Conservation (phyloP, 2,329 filamentous ascomycete genomes). For the Metarhizium anisopliae region DNA sequence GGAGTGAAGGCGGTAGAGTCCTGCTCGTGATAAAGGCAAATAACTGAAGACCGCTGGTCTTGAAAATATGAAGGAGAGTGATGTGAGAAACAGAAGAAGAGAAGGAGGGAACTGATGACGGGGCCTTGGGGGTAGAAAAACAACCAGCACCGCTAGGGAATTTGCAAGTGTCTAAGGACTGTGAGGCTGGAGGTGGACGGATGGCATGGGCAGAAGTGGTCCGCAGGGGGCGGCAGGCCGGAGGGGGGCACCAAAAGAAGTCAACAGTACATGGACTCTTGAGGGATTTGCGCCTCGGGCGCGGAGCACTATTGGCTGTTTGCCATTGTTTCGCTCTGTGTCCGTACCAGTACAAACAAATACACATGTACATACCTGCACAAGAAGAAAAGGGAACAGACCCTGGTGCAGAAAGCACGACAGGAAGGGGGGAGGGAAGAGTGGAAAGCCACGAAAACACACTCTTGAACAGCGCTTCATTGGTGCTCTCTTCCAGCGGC, state of each 20-base stretch:
- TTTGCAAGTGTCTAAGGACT: too few species aligned
- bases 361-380: too few species aligned
- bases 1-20: conserved; percentile 8
- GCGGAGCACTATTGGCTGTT: too few species aligned
- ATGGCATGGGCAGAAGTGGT: neutral
- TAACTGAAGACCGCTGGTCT: conserved; percentile 4
- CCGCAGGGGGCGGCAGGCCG: neutral
- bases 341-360: too few species aligned
- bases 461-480: neutral
- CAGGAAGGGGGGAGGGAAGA: neutral
- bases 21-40: conserved; percentile 9
- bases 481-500: neutral
- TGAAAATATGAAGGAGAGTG: conserved; percentile 8
- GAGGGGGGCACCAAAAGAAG: neutral
- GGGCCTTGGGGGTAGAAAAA: conserved; percentile 1
- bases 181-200: neutral
- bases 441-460: too few species aligned
- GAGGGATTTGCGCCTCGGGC: too few species aligned
- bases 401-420: neutral
- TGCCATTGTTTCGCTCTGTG: too few species aligned
- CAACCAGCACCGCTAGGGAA: neutral
- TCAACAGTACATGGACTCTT: too few species aligned
- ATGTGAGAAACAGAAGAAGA: neutral
- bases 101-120: neutral
- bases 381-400: too few species aligned